phyloP scores from a whole-genome alignment of 148 eudicot genomes.

The Rheum nobile region DNA sequence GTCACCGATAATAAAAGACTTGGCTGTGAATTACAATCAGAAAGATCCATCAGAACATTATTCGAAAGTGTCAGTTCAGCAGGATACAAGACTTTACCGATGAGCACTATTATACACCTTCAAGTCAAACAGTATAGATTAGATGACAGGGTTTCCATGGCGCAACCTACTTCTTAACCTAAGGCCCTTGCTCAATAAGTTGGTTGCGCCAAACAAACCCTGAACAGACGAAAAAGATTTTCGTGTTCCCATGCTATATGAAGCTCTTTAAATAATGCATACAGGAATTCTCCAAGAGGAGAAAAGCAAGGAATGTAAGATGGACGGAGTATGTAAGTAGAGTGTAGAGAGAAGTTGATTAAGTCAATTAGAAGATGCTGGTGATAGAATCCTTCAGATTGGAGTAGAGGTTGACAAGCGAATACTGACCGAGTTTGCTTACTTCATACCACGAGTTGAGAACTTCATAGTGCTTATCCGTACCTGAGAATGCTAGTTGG shows the following conservation, averaged over 20 bases:
- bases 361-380: slow-evolving; percentile 31
- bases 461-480: slow-evolving; percentile 66
- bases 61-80: not conserved
- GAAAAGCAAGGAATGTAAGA: slow-evolving; percentile 58
- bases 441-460: slow-evolving; percentile 76
- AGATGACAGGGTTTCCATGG: not conserved
- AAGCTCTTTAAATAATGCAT: not conserved
- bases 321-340: slow-evolving; percentile 57
- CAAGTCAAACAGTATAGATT: not conserved
- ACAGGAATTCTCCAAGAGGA: slow-evolving; percentile 14
- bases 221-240: not conserved
- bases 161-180: not conserved
- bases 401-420: slow-evolving; percentile 48
- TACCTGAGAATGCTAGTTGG: slow-evolving; percentile 85
- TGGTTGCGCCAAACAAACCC: not conserved
- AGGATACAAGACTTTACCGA: not conserved
- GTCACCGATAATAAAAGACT: not conserved
- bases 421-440: slow-evolving; percentile 58
- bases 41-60: not conserved
- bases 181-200: not conserved
- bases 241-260: not conserved
- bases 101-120: not conserved
- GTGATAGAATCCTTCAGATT: slow-evolving; percentile 51
- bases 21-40: not conserved
- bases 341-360: slow-evolving; percentile 22